Base-by-base conservation (phyloP, 345 rosid species). In the Lagerstroemia speciosa region DNA sequence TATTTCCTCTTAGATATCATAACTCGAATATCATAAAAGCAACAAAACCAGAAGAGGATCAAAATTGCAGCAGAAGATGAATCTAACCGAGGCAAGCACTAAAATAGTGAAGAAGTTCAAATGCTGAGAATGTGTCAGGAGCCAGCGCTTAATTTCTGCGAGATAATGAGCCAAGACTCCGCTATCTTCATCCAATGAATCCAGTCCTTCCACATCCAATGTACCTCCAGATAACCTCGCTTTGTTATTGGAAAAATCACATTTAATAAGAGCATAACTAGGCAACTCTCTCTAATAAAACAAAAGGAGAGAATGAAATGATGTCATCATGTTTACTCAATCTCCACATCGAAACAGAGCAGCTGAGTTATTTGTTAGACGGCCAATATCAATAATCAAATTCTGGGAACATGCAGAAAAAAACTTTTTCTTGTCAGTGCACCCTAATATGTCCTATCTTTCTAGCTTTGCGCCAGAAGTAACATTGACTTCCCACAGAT, bases 1-100 rank as follows among this genome's bases (percentile, higher is more conserved):
- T 58, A 14, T 55, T 55, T 55, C 24, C 61, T 55, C 61, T 55
- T 26, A 27, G 6, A 57, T 26, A 27, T 57, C 8, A 24, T 57
- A 57, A 26, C 32, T 57, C 62, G 26, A 26, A 15, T 9, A 57
- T 57, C 30, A 27, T 24, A 32, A 57, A 27, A 24, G 32, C 31
- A 57, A n/a, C 32, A 11, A 11, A 41, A 26, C 62, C 62, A 57
- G 32, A 57, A 57, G 32, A n/a, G 15, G 29, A 26, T 1, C 30
- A 11, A 58, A 58, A 58, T 27, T 58, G 33, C 17, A 27, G 29
- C 33, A 29, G 26, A 38, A 71, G 60, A 62, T 43, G 8, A 65
- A 67, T 80, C 99, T 87, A 26, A 94, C 99, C 80, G 98, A 94
- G 74, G 99, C 99, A 75, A 94, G 98, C 69, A 89, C 81, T 75